Evolutionary conservation across 2,329 filamentous ascomycete genomes (phyloP), one percentile per base, ranked within the genome.

Genomic region (Thielaviopsis euricoi): DNA sequence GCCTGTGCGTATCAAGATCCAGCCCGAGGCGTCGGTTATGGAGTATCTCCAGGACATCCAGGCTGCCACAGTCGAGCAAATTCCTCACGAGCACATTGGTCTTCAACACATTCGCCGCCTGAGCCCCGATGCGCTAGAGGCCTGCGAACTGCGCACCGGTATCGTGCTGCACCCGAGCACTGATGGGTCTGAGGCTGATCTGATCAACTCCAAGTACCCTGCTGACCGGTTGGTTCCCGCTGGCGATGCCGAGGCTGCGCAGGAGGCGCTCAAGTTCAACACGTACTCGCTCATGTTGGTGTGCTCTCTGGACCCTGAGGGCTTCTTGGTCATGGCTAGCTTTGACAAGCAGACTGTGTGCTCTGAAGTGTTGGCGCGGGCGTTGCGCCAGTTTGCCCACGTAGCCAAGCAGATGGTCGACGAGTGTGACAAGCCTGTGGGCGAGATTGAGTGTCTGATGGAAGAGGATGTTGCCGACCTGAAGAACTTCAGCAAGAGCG

Each of bases 231-330:
- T 81, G 23, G 73, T 81, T 5, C 78, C 78, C 0, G 74, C 77
- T 0, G 74, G 76, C 33, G 78, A 80, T 58, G 72, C 70, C 0
- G 78, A 82, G 61, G 76, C 78, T 1, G 79, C 78, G 0, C 74
- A 77, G 52, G 80, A 83, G 62, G 81, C 80, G 0, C 71, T 83
- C 62, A 76, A 76, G 63, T 77, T 78, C 65, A 77, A 77, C 65
- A 76, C 74, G 0, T 83, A 84, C 64, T 76, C 80, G 1, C 74
- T 86, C 33, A 84, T 85, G 72, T 69, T 85, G 21, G 81, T 84
- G 49, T 85, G 81, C 66, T 81, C 77, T 3, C 69, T 84, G 6
- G 75, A 79, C 40, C 71, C 75, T 1, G 71, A 73, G 60, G 75
- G 77, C 1, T 78, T 85, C 64, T 67, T 77, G 17, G 71, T 82